Conservation (phyloP, 441 rosid species). For the Erodium chrysanthum region DNA sequence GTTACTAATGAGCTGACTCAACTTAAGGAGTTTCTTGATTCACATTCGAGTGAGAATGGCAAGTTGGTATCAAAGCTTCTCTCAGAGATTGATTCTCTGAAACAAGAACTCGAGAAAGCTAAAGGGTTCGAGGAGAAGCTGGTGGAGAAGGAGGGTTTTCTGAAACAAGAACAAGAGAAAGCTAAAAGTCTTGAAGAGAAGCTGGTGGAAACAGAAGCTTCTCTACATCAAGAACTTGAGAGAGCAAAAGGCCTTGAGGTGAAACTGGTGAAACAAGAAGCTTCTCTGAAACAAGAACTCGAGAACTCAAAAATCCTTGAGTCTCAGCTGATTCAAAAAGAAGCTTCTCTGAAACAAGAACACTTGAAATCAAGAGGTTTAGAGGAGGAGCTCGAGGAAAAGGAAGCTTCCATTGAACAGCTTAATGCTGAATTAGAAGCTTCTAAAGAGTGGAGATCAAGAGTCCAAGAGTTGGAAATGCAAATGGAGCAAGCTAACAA, state of each 20-base stretch:
- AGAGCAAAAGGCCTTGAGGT: neutral
- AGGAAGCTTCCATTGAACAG: constrained; percentile 34
- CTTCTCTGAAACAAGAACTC: neutral
- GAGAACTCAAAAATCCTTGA: neutral
- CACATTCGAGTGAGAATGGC: constrained; percentile 44
- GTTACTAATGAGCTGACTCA: constrained; percentile 56
- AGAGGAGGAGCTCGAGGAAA: constrained; percentile 1
- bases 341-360: neutral
- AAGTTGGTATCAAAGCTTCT: constrained; percentile 38
- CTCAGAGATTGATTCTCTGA: constrained; percentile 45
- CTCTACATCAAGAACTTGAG: neutral
- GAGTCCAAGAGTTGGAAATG: constrained; percentile 51
- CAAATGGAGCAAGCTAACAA: constrained; percentile 46
- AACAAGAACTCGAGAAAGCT: constrained; percentile 44
- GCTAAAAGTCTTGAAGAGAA: neutral
- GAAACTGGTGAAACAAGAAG: neutral
- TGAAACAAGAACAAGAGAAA: constrained; percentile 1
- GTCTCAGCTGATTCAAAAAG: neutral
- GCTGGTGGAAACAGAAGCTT: neutral
- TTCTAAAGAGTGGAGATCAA: constrained; percentile 55
- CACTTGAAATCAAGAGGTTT: neutral
- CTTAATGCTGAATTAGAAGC: constrained; percentile 77
- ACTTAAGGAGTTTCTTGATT: constrained; percentile 54
- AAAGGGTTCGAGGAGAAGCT: constrained; percentile 39
- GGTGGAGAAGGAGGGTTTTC: constrained; percentile 41